Base-by-base conservation (phyloP, 2,329 filamentous ascomycete species). In the Xylaria sp. region DNA sequence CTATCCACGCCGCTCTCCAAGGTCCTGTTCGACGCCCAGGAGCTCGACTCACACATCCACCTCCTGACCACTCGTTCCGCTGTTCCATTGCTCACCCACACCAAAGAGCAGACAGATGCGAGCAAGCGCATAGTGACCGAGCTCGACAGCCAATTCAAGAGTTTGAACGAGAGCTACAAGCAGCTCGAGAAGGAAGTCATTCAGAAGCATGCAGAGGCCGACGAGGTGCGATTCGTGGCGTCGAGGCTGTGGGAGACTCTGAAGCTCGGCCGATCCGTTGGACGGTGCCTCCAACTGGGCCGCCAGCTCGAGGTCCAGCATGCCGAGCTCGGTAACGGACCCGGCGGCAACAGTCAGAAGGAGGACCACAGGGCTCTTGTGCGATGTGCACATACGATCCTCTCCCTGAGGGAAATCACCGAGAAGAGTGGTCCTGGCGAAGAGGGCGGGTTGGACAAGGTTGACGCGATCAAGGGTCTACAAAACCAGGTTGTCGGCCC, bases 41-140 rank as follows among this genome's bases (percentile, higher is more conserved):
- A 98, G 81, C 92, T 99, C 73, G 95, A 98, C 82, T 97, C 94
- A 0, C 94, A 97, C 79, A 97, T 99, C 72, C 94, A 99, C 80
- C 88, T 89, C 3, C 87, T 98, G 49, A 97, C 95, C 6, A 96
- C 94, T 2, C 91, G 92, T 71, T 92, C 91, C 33, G 94, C 96
- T 2, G 83, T 95, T 0, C 92, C 94, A 0, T 86, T 99, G 33
- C 87, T 99, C 23, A 84, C 90, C 36, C 88, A 98, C 80, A 97
- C 94, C 2, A 86, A 90, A 69, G 83, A 88, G 52, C 92, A 96
- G 79, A 92, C 90, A 15, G 86, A 89, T 39, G 90, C 94, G 1
- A 94, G 92, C 73, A 86, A 87, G 61, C 86, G 86, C 62, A 91
- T 98, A 72, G 84, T 97, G 63, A 82, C 87, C 39, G 91, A 93